Evolutionary conservation across 2,329 filamentous ascomycete genomes (phyloP).

Genomic region (Pseudocercospora eumusae): DNA sequence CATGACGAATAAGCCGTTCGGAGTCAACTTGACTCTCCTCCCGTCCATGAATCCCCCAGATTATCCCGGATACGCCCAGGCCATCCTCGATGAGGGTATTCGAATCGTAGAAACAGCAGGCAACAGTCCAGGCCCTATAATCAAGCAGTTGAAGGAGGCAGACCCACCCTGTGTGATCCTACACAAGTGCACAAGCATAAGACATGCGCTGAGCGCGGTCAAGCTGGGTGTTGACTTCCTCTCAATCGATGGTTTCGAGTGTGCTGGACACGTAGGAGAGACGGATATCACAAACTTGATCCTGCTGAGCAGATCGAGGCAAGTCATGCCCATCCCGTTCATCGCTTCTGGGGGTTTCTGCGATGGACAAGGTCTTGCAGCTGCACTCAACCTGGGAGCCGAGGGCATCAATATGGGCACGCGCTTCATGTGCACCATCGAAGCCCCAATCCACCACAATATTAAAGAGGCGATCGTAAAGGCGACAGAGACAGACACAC

Average conservation of each 20-base stretch:
- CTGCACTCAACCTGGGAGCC: constrained; percentile 84
- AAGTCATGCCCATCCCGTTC: constrained; percentile 82
- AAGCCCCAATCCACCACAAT: constrained; percentile 87
- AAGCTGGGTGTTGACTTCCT: constrained; percentile 97
- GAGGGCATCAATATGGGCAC: constrained; percentile 99
- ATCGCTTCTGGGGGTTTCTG: constrained; percentile 96
- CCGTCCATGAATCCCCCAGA: constrained; percentile 87
- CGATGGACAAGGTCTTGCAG: constrained; percentile 89
- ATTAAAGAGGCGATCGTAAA: constrained; percentile 92
- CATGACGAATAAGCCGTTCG: constrained; percentile 80
- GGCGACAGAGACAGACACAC: constrained; percentile 86
- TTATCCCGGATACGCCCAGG: constrained; percentile 87
- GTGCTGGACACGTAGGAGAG: constrained; percentile 86
- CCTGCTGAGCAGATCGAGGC: constrained; percentile 79
- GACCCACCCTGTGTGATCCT: constrained; percentile 68
- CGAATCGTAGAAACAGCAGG: constrained; percentile 90
- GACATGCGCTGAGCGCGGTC: constrained; percentile 85
- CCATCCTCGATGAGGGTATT: constrained; percentile 90
- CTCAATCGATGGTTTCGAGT: constrained; percentile 96
- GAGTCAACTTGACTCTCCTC: constrained; percentile 91
- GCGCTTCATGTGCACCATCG: constrained; percentile 92
- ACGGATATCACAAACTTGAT: constrained; percentile 88
- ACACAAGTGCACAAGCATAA: constrained; percentile 97
- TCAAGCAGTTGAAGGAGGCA: constrained; percentile 80
- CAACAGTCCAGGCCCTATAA: constrained; percentile 87